These are phyloP conservation scores for Diplodia sapinea DNA, from an alignment of 2,329 filamentous ascomycete genomes.

Conservation along the genomic window DNA sequence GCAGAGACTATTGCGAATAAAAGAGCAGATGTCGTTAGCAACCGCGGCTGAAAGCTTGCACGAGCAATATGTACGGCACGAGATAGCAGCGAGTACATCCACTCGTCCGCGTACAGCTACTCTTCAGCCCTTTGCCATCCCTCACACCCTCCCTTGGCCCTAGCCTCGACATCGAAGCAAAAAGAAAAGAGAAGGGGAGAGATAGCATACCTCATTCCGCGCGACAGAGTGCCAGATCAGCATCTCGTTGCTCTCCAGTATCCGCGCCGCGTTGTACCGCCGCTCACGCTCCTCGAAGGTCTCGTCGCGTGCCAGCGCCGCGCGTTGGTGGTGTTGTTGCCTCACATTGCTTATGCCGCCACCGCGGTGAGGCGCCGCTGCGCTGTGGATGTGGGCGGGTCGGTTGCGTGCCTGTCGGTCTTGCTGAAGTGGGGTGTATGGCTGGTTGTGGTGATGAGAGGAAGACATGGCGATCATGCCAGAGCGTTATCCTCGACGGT, in stretches of 20 bases:
- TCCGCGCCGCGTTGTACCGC: conserved; percentile 41
- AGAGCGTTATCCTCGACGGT: not conserved
- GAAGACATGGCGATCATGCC: not conserved
- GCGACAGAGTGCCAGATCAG: conserved; percentile 44
- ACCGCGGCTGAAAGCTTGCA: not conserved
- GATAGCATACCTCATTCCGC: conserved; percentile 43
- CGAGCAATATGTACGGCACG: not conserved
- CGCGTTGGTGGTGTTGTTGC: not conserved
- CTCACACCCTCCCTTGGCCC: not conserved
- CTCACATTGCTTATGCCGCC: not conserved
- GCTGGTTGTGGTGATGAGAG: conserved; percentile 4
- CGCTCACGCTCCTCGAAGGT: conserved; percentile 40
- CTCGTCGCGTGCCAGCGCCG: conserved; percentile 34
- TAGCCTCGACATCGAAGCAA: not conserved
- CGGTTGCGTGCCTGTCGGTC: conserved; percentile 40
- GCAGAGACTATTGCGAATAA: conserved; percentile 37
- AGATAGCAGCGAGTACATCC: not conserved
- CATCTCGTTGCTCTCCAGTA: conserved; percentile 47
- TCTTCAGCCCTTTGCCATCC: not conserved
- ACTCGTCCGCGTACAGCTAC: not conserved
- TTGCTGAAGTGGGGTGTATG: conserved; percentile 38
- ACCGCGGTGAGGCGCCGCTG: not conserved
- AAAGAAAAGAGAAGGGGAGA: conserved; percentile 10
- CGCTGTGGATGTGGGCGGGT: conserved; percentile 30
- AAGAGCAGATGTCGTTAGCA: not conserved